Percentiles rank a stretch among this genome's conserved stretches.
phyloP scores from a whole-genome alignment of 306 rosid species.

The Vicia villosa region DNA sequence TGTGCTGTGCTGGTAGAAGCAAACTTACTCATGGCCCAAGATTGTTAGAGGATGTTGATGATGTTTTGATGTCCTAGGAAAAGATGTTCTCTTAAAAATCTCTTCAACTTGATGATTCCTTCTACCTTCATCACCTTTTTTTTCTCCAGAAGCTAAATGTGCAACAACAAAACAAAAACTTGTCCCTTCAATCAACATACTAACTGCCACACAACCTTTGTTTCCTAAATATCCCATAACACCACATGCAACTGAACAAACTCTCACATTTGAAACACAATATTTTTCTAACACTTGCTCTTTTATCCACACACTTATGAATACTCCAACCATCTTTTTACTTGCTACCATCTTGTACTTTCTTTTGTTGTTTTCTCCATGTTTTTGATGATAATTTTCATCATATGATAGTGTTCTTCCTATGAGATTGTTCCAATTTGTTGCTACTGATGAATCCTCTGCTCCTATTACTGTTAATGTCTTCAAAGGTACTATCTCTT shows the following conservation, averaged over 20 bases:
- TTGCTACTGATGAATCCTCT: slow-evolving; percentile 75
- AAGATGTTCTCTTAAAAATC: slow-evolving; percentile 73
- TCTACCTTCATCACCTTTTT: slow-evolving; percentile 75
- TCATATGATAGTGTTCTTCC: slow-evolving; percentile 55
- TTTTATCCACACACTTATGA: slow-evolving; percentile 81
- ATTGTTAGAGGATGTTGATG: slow-evolving; percentile 62
- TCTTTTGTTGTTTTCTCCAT: neutral
- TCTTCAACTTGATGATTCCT: slow-evolving; percentile 80
- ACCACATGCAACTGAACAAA: slow-evolving; percentile 90
- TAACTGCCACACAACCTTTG: slow-evolving; percentile 87
- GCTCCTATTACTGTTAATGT: slow-evolving; percentile 79
- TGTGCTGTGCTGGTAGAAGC: neutral
- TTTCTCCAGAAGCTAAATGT: slow-evolving; percentile 90
- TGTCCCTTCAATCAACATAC: slow-evolving; percentile 90
- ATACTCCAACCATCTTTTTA: slow-evolving; percentile 98
- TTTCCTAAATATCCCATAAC: slow-evolving; percentile 96
- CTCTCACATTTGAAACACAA: slow-evolving; percentile 71
- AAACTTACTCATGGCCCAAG: slow-evolving; percentile 91
- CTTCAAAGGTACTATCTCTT: slow-evolving; percentile 90
- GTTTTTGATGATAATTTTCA: too few relatives aligned
- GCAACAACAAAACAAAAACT: slow-evolving; percentile 89
- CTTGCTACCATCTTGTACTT: slow-evolving; percentile 68
- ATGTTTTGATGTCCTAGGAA: slow-evolving; percentile 48
- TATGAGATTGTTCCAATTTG: slow-evolving; percentile 78
- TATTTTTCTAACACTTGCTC: slow-evolving; percentile 57